Evolutionary conservation across 73 alveolate species (phyloP).

Genomic region (Paramecium sexaurelia): DNA sequence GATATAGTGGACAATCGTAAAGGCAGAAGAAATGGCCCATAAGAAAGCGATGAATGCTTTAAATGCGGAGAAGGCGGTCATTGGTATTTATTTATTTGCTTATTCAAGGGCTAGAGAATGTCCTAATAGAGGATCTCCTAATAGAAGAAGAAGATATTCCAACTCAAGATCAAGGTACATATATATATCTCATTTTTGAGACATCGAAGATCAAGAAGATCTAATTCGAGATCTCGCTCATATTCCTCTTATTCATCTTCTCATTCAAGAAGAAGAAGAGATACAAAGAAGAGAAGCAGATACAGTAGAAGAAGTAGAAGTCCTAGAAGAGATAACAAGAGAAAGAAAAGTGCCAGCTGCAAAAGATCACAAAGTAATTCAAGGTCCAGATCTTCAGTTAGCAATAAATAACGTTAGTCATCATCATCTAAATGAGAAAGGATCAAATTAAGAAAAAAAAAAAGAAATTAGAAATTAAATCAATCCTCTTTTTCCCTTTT

Average conservation of each 20-base stretch:
- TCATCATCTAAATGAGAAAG: background rate
- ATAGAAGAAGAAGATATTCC: background rate
- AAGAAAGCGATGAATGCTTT: slow-evolving; percentile 1
- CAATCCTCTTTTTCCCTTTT: background rate
- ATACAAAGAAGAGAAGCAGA: background rate
- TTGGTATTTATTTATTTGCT: background rate
- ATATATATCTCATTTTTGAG: background rate
- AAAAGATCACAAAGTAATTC: background rate
- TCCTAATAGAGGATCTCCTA: background rate
- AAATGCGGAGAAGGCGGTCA: slow-evolving; percentile 48
- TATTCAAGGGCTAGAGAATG: slow-evolving; percentile 28
- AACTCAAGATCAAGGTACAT: background rate
- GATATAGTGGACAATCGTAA: slow-evolving; percentile 16
- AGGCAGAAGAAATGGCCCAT: slow-evolving; percentile 1
- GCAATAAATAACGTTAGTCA: background rate
- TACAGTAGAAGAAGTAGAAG: slow-evolving; percentile 20
- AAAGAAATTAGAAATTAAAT: background rate
- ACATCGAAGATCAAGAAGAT: background rate
- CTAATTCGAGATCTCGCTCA: slow-evolving; percentile 13
- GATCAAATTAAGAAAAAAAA: background rate
- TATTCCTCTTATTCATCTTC: slow-evolving; percentile 46
- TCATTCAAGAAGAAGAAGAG: slow-evolving; percentile 7
- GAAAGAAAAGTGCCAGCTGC: background rate
- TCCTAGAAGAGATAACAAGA: slow-evolving; percentile 1
- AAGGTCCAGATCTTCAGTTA: background rate